Percentiles rank a stretch among this genome's conserved stretches.
Evolutionary conservation across 2,329 filamentous ascomycete genomes (phyloP).

Genomic region (Sodiomyces alkalinus): DNA sequence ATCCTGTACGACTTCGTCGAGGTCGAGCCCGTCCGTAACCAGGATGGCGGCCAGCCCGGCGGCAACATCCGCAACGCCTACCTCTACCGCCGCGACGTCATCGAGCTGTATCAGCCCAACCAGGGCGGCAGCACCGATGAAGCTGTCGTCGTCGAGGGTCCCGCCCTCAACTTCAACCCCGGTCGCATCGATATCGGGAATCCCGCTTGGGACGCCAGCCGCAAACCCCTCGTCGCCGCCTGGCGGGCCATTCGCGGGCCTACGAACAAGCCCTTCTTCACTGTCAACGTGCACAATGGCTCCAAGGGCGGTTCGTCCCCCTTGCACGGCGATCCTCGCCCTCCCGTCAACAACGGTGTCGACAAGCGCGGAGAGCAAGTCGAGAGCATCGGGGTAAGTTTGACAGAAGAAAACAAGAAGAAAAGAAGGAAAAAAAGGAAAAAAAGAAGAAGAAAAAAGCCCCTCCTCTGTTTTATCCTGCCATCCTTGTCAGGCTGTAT

Average conservation of each 20-base stretch:
- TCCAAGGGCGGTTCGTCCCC: constrained; percentile 52
- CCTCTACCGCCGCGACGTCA: constrained; percentile 45
- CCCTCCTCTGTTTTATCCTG: not conserved
- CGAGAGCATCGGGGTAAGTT: constrained; percentile 40
- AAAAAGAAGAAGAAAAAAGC: too few species aligned
- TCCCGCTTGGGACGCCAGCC: constrained; percentile 40
- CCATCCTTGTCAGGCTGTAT: not conserved
- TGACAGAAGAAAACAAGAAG: too few species aligned
- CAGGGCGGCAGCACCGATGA: constrained; percentile 37
- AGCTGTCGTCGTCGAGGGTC: constrained; percentile 41
- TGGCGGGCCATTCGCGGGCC: constrained; percentile 43
- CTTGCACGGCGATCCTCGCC: constrained; percentile 48
- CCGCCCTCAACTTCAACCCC: constrained; percentile 51
- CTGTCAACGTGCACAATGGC: constrained; percentile 54
- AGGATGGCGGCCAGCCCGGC: constrained; percentile 51
- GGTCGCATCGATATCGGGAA: constrained; percentile 51
- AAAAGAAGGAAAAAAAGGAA: too few species aligned
- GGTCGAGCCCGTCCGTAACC: constrained; percentile 41
- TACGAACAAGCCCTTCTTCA: constrained; percentile 44
- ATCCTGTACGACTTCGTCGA: constrained; percentile 44
- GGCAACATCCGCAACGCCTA: constrained; percentile 60
- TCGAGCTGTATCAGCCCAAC: constrained; percentile 44
- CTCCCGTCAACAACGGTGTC: constrained; percentile 51
- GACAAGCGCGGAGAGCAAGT: constrained; percentile 40
- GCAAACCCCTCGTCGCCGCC: constrained; percentile 52